A percentile compares a stretch with the other conserved stretches of the same genome.
phyloP scores from a whole-genome alignment of 257 asterid species.

The Solanum lignicaule region DNA sequence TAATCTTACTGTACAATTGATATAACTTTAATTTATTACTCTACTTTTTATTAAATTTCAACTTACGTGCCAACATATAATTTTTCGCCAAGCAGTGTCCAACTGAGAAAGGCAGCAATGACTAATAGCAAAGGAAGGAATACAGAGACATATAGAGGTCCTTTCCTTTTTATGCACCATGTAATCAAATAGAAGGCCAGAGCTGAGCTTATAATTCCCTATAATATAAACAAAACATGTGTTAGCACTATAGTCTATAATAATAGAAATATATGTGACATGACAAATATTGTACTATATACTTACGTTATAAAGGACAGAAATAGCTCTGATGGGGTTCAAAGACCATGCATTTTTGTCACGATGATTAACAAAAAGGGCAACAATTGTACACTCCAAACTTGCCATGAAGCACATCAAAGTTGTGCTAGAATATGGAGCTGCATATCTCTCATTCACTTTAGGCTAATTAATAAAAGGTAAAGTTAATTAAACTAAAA shows the following conservation, averaged over 20 bases:
- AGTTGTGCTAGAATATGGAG: slow-evolving; percentile 76
- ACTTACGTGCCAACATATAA: slow-evolving; percentile 58
- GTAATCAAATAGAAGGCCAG: slow-evolving; percentile 52
- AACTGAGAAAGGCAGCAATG: slow-evolving; percentile 70
- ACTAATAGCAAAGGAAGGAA: slow-evolving; percentile 79
- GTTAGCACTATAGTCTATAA: neutral
- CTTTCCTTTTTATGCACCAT: slow-evolving; percentile 69
- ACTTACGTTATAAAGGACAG: slow-evolving; percentile 53
- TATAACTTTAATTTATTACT: neutral
- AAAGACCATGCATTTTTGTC: slow-evolving; percentile 56
- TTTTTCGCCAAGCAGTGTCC: slow-evolving; percentile 67
- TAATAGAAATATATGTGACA: neutral
- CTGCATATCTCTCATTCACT: slow-evolving; percentile 41
- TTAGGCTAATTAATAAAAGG: slow-evolving; percentile 22
- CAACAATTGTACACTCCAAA: slow-evolving; percentile 57
- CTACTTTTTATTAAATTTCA: neutral
- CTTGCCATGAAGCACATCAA: slow-evolving; percentile 66
- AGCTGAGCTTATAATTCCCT: slow-evolving; percentile 75
- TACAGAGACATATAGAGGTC: slow-evolving; percentile 69
- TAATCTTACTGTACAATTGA: neutral
- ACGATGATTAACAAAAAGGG: slow-evolving; percentile 40
- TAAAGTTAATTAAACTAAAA: neutral
- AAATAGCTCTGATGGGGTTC: slow-evolving; percentile 44
- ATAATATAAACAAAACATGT: neutral
- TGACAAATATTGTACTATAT: neutral